phyloP scores from a whole-genome alignment of 345 rosid genomes.

The Aquilaria sinensis region DNA sequence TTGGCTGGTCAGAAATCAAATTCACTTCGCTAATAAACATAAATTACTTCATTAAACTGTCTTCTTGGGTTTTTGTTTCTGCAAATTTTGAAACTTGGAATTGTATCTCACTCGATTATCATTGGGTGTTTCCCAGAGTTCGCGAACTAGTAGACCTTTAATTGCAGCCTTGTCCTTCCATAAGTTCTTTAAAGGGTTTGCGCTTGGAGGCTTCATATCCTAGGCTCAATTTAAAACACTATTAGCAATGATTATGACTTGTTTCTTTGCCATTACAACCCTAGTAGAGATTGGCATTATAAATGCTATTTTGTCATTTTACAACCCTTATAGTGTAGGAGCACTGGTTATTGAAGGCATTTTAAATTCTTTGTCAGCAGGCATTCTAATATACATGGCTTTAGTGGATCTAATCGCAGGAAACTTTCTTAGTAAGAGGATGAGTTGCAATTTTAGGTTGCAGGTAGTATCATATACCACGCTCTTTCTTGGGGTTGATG shows the following conservation, averaged over 20 bases:
- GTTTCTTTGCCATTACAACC: constrained; percentile 71
- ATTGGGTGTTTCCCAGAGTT: constrained; percentile 86
- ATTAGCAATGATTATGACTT: constrained; percentile 58
- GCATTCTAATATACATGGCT: constrained; percentile 91
- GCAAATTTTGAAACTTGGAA: constrained; percentile 89
- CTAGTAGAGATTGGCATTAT: constrained; percentile 66
- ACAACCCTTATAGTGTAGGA: constrained; percentile 49
- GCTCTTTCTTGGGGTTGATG: constrained; percentile 88
- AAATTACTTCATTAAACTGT: no score
- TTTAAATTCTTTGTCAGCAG: constrained; percentile 76
- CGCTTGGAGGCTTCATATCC: constrained; percentile 86
- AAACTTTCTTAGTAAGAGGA: constrained; percentile 79
- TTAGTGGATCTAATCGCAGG: constrained; percentile 93
- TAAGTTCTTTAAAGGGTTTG: constrained; percentile 93
- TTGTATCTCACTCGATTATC: constrained; percentile 84
- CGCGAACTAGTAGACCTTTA: constrained; percentile 84
- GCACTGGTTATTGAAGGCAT: constrained; percentile 75
- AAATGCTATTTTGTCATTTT: constrained; percentile 48
- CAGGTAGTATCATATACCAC: constrained; percentile 60
- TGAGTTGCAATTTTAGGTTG: constrained; percentile 82
- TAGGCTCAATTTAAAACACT: constrained; percentile 58
- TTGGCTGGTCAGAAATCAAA: no score
- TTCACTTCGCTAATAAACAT: no score
- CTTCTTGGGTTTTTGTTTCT: not conserved
- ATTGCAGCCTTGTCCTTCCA: constrained; percentile 83